phyloP scores from a whole-genome alignment of 768 basidiomycete genomes.

The Russula olivacea region DNA sequence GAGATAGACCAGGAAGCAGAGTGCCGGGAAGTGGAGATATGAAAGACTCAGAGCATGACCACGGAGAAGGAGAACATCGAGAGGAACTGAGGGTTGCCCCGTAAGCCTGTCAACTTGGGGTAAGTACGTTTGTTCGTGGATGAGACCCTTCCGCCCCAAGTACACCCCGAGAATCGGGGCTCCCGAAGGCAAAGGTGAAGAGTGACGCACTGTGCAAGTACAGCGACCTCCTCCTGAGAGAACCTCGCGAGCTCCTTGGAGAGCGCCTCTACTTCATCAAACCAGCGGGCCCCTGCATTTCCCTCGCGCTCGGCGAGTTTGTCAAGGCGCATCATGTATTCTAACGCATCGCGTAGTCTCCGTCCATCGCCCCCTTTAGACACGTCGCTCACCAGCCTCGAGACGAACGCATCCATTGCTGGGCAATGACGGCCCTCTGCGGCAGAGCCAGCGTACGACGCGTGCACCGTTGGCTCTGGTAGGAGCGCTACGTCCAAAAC shows the following conservation, averaged over 20 bases:
- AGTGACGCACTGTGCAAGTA: conserved; percentile 44
- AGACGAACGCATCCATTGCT: conserved; percentile 60
- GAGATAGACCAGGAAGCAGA: conserved; percentile 66
- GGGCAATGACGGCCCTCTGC: conserved; percentile 40
- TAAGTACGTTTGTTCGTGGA: background rate
- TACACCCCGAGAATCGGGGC: conserved; percentile 24
- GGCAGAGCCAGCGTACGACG: conserved; percentile 53
- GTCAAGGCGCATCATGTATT: conserved; percentile 69
- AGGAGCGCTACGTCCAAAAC: conserved; percentile 29
- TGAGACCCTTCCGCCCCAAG: background rate
- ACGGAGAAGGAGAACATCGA: conserved; percentile 67
- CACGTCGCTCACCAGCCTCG: conserved; percentile 42
- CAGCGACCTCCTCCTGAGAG: conserved; percentile 48
- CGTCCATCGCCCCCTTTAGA: conserved; percentile 46
- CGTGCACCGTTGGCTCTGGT: conserved; percentile 55
- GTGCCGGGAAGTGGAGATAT: conserved; percentile 58
- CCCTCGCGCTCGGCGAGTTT: conserved; percentile 55
- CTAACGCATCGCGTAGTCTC: conserved; percentile 47
- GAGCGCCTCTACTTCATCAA: conserved; percentile 56
- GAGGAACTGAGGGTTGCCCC: conserved; percentile 39
- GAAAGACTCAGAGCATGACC: conserved; percentile 66
- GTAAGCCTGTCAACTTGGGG: conserved; percentile 8
- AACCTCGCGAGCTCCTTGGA: conserved; percentile 45
- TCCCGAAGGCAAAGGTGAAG: background rate
- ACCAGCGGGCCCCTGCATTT: conserved; percentile 67